phyloP scores from a whole-genome alignment of 371 early-diverging fungal genomes.

The Encephalitozoon hellem region DNA sequence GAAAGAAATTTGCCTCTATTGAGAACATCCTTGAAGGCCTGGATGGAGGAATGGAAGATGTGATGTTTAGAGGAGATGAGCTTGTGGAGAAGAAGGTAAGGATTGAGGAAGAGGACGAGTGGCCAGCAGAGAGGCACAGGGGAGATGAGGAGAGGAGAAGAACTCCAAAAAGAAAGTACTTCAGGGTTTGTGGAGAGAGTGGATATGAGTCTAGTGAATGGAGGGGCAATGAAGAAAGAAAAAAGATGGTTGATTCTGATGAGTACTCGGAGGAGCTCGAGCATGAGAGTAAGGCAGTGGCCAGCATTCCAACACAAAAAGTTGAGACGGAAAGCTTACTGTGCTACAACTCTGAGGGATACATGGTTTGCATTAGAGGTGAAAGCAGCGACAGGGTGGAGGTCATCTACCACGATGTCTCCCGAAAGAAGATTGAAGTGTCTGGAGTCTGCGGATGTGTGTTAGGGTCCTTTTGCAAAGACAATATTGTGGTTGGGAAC shows the following conservation, averaged over 20 bases:
- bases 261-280: not conserved
- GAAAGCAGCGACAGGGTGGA: conserved; percentile 1
- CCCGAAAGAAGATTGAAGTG: not conserved
- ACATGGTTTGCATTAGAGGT: not conserved
- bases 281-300: not conserved
- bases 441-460: not conserved
- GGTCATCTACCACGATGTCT: conserved; percentile 21
- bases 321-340: not conserved
- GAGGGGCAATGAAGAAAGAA: not conserved
- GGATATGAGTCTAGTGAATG: not conserved
- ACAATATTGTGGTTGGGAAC: not conserved
- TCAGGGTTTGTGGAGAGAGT: not conserved
- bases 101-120: not conserved
- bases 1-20: not conserved
- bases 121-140: not conserved
- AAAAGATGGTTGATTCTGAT: not conserved
- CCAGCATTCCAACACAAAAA: not conserved
- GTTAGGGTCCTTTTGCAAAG: not conserved
- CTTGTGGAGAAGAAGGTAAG: conserved; percentile 18
- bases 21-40: not conserved
- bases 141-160: not conserved
- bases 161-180: not conserved
- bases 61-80: conserved; percentile 11
- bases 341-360: conserved; percentile 12
- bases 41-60: conserved; percentile 11